Conservation (phyloP, 129 eudicot genomes). For the Chrysanthemum lavandulifolium region DNA sequence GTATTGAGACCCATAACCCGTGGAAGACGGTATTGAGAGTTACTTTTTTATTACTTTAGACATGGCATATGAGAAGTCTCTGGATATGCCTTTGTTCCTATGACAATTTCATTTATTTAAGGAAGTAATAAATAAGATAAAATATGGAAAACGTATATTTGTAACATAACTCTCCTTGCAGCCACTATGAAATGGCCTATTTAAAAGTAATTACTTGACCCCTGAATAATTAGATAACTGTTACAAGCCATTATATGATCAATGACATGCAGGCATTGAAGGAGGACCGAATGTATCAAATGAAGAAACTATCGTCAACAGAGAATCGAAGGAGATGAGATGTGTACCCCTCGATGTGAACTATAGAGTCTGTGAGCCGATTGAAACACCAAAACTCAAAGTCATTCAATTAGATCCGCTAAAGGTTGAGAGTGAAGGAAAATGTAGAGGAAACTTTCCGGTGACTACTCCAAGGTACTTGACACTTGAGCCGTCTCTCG, state of each 20-base stretch:
- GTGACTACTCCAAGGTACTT: constrained; percentile 60
- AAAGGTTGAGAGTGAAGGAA: constrained; percentile 40
- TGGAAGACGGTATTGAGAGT: no score
- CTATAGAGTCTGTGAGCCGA: constrained; percentile 27
- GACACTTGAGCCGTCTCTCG: constrained; percentile 90
- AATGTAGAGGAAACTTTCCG: constrained; percentile 41
- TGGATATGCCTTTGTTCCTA: no score
- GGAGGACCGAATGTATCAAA: constrained; percentile 23
- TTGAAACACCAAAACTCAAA: constrained; percentile 33
- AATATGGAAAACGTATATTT: no score
- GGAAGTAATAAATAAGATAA: no score
- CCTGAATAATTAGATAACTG: background rate
- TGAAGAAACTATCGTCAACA: constrained; percentile 21
- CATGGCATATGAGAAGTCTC: no score
- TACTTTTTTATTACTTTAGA: no score
- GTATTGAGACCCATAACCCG: no score
- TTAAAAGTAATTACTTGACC: no score
- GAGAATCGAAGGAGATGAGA: constrained; percentile 28
- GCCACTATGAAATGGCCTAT: no score
- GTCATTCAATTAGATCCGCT: constrained; percentile 31
- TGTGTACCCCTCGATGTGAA: constrained; percentile 26
- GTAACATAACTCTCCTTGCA: no score
- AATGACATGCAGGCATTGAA: constrained; percentile 34
- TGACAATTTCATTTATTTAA: no score
- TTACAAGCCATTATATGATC: background rate